Evolutionary conservation across 2,329 filamentous ascomycete species (phyloP).

Genomic region (Pseudocercospora eumusae): DNA sequence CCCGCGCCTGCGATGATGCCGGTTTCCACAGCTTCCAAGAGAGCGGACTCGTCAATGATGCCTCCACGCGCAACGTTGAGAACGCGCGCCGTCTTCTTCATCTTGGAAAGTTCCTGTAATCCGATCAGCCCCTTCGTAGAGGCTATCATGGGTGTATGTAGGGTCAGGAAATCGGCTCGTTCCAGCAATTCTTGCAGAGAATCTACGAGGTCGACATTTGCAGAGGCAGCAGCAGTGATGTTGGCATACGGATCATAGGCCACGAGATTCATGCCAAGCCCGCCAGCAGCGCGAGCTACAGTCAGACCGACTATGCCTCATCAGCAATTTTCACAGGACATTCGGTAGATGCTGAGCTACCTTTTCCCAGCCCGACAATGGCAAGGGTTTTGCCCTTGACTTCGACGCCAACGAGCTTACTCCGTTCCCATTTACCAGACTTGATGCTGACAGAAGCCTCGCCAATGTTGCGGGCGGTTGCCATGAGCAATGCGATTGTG

Average conservation of each 20-base stretch:
- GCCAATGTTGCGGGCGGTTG: conserved; percentile 72
- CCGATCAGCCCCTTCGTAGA: conserved; percentile 74
- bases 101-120: conserved; percentile 64
- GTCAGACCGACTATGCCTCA: conserved; percentile 65
- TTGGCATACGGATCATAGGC: conserved; percentile 79
- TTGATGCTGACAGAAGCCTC: conserved; percentile 70
- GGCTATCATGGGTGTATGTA: conserved; percentile 77
- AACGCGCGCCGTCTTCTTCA: conserved; percentile 73
- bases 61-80: conserved; percentile 79
- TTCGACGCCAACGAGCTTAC: conserved; percentile 73
- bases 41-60: conserved; percentile 74
- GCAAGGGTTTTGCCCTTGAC: conserved; percentile 75
- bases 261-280: conserved; percentile 72
- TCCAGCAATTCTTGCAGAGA: conserved; percentile 57
- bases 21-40: conserved; percentile 68
- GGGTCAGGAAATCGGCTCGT: conserved; percentile 72
- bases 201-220: conserved; percentile 56
- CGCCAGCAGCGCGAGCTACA: conserved; percentile 75
- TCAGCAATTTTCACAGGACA: neutral
- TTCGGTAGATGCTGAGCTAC: conserved; percentile 38
- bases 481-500: conserved; percentile 62
- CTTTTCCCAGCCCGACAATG: conserved; percentile 79
- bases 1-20: conserved; percentile 75
- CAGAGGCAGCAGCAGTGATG: conserved; percentile 66
- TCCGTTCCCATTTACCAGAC: conserved; percentile 72